Conservation (phyloP, 2,329 filamentous ascomycete genomes). For the Botrytis sinoallii region DNA sequence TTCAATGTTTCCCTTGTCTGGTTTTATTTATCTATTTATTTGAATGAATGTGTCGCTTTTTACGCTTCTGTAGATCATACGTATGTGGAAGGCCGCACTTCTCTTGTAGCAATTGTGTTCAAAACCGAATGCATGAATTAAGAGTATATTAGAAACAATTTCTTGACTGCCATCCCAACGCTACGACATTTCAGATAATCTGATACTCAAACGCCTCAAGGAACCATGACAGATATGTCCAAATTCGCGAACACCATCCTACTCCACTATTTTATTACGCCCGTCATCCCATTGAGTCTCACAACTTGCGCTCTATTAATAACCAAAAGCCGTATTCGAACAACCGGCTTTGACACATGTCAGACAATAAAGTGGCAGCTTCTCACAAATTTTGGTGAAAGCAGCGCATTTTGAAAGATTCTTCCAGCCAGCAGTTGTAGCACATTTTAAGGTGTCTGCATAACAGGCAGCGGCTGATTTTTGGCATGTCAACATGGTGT, state of each 20-base stretch:
- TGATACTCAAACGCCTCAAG: background rate
- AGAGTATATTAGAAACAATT: conserved; percentile 4
- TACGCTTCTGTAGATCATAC: background rate
- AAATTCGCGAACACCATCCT: background rate
- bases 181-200: conserved; percentile 7
- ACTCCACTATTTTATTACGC: background rate
- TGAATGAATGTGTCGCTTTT: background rate
- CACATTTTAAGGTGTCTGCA: conserved; percentile 9
- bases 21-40: too few species aligned
- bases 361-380: conserved; percentile 15
- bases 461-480: conserved; percentile 15
- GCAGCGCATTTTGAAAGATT: background rate
- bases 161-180: background rate
- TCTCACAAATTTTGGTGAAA: conserved; percentile 9
- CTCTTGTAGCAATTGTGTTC: background rate
- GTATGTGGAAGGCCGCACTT: background rate
- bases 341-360: conserved; percentile 1
- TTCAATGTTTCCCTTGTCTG: background rate
- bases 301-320: conserved; percentile 3
- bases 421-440: conserved; percentile 5
- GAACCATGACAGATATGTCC: background rate
- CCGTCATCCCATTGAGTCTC: background rate
- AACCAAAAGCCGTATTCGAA: conserved; percentile 7
- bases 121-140: conserved; percentile 11
- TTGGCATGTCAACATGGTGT: conserved; percentile 10